phyloP scores from a whole-genome alignment of 2,329 filamentous ascomycete species.

The Coniochaeta hoffmannii region DNA sequence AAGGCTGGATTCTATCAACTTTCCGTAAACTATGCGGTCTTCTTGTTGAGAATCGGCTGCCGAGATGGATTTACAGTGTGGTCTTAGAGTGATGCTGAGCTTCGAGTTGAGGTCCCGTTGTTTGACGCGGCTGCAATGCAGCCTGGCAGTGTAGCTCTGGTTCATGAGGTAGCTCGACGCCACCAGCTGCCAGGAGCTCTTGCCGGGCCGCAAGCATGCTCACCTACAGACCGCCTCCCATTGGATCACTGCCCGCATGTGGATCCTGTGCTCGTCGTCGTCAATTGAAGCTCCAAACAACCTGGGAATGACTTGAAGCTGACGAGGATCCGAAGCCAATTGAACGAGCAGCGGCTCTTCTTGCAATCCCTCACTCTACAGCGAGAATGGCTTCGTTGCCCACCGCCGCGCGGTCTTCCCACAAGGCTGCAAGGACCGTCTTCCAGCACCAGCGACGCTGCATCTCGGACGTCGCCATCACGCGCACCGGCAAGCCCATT shows the following conservation, averaged over 20 bases:
- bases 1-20: background rate
- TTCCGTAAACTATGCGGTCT: no score
- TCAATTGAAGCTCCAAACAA: conserved; percentile 1
- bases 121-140: conserved; percentile 35
- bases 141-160: conserved; percentile 20
- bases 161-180: conserved; percentile 9
- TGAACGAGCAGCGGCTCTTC: conserved; percentile 20
- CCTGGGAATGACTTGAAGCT: conserved; percentile 5
- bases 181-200: background rate
- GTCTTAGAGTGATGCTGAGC: conserved; percentile 11
- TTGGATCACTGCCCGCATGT: conserved; percentile 7
- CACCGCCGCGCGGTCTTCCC: conserved; percentile 46
- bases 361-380: conserved; percentile 19
- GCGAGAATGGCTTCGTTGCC: conserved; percentile 50
- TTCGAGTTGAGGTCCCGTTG: conserved; percentile 9
- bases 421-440: conserved; percentile 37
- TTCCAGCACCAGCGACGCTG: conserved; percentile 37
- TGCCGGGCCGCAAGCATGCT: background rate
- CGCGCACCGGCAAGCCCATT: conserved; percentile 92
- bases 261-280: background rate
- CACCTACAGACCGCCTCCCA: conserved; percentile 3
- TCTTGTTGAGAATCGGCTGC: background rate
- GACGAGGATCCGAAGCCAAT: conserved; percentile 18
- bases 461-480: conserved; percentile 82
- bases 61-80: conserved; percentile 5